Conservation (phyloP, 345 rosid genomes). For the Zanthoxylum bungeanum region DNA sequence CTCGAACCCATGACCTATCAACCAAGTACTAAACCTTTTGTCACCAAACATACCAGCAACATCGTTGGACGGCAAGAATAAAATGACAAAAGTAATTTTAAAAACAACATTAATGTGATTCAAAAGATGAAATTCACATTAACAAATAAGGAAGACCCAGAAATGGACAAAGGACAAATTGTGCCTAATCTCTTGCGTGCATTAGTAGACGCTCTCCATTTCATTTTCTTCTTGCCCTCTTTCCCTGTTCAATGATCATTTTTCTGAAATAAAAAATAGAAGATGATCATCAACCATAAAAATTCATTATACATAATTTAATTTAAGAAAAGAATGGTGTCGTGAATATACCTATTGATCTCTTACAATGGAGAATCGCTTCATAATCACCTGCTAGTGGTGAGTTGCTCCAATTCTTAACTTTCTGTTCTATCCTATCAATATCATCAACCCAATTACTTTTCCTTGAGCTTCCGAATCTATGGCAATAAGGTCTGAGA, state of each 20-base stretch:
- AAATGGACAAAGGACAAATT: constrained; percentile 19
- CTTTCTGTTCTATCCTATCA: constrained; percentile 29
- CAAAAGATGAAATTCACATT: background rate
- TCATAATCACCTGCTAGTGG: constrained; percentile 31
- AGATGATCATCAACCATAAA: background rate
- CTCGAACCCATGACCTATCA: no score
- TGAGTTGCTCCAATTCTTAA: constrained; percentile 29
- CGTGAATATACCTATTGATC: constrained; percentile 32
- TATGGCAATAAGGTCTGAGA: constrained; percentile 23
- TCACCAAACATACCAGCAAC: no score
- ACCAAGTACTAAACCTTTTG: no score
- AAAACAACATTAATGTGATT: background rate
- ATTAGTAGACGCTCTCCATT: constrained; percentile 17
- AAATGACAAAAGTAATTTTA: no score
- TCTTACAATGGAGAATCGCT: constrained; percentile 61
- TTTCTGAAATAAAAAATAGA: constrained; percentile 23
- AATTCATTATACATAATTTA: background rate
- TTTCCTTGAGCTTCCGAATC: constrained; percentile 22
- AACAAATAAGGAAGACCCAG: constrained; percentile 9
- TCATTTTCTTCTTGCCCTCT: constrained; percentile 2
- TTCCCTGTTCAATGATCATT: constrained; percentile 22
- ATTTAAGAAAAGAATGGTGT: background rate
- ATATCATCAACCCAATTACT: constrained; percentile 32
- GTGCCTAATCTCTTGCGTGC: constrained; percentile 10
- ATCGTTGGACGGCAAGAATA: no score